Conservation (phyloP, 805 yeast species). For the Yamadazyma paraphyllophila region DNA sequence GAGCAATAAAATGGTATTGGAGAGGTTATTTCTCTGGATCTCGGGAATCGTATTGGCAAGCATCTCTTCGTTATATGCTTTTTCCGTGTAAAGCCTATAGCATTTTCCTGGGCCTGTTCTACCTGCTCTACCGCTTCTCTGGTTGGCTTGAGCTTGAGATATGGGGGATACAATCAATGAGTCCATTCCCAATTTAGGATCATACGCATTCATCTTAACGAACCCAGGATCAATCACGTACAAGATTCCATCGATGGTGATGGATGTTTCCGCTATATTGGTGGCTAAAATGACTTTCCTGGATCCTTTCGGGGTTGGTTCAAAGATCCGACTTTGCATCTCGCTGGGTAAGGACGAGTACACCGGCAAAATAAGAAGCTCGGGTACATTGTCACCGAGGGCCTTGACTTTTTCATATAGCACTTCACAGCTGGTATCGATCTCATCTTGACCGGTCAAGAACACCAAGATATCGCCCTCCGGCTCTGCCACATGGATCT, state of each 20-base stretch:
- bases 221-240: constrained; percentile 95
- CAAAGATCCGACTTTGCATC: constrained; percentile 84
- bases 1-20: constrained; percentile 78
- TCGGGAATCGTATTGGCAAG: constrained; percentile 82
- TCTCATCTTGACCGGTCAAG: constrained; percentile 91
- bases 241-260: constrained; percentile 90
- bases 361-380: constrained; percentile 77
- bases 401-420: constrained; percentile 60
- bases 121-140: constrained; percentile 96
- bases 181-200: constrained; percentile 89
- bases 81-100: constrained; percentile 83
- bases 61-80: constrained; percentile 76
- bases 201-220: constrained; percentile 85
- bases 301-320: constrained; percentile 78
- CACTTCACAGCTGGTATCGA: constrained; percentile 82
- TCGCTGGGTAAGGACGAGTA: constrained; percentile 91
- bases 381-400: constrained; percentile 59
- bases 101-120: constrained; percentile 97
- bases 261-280: constrained; percentile 94
- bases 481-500: constrained; percentile 78
- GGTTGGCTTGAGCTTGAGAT: constrained; percentile 94
- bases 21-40: constrained; percentile 82
- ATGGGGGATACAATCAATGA: constrained; percentile 79
- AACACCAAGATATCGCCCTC: constrained; percentile 81
- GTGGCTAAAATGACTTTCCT: constrained; percentile 93